Evolutionary conservation across 1,284 basidiomycete genomes (phyloP), one percentile per base, ranked within the genome.

Genomic region (Neotropicomus parvogracilis): DNA sequence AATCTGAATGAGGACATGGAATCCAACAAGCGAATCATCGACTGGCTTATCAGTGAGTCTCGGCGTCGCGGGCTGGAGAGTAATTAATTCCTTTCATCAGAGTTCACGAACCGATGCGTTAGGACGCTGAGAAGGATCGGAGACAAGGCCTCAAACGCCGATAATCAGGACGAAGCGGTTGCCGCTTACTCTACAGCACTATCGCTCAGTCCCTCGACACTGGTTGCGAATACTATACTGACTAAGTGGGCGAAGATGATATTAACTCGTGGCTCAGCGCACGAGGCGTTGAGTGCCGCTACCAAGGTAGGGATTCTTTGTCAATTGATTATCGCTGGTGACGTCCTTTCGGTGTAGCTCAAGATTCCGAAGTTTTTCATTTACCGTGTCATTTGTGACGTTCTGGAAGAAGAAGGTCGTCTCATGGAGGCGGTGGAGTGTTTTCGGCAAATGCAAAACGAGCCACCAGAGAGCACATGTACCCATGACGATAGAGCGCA

Each of bases 301-400:
- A 6, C 27, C 4, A 21, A 48, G 40, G 53, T 54, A n/a, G n/a
- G n/a, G n/a, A 44, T 24, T 33, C 3, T 34, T 11, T 11, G 11
- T 24, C 12, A 3, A 13, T 14, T 21, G 13, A 57, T n/a, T n/a
- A n/a, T n/a, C n/a, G n/a, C n/a, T n/a, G n/a, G n/a, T n/a, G n/a
- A n/a, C n/a, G n/a, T n/a, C n/a, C 6, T 3, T 0, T 44, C 14
- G 13, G 10, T 1, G 1, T 12, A 57, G 54, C 54, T 54, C n/a
- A 16, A 36, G 14, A 16, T 46, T 27, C 17, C 52, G 4, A 38
- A 3, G n/a, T 32, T 40, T 9, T 8, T 40, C 8, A 9, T 40
- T 9, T 40, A 40, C 11, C 28, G 14, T 6, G 6, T 19, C 7
- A 40, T 41, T 11, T 41, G 40, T 12, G 14, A 41, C 6, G 19